Evolutionary conservation across 495 filamentous ascomycete species (phyloP), one percentile per base, ranked within the genome.

Genomic region (Penicillium manginii): DNA sequence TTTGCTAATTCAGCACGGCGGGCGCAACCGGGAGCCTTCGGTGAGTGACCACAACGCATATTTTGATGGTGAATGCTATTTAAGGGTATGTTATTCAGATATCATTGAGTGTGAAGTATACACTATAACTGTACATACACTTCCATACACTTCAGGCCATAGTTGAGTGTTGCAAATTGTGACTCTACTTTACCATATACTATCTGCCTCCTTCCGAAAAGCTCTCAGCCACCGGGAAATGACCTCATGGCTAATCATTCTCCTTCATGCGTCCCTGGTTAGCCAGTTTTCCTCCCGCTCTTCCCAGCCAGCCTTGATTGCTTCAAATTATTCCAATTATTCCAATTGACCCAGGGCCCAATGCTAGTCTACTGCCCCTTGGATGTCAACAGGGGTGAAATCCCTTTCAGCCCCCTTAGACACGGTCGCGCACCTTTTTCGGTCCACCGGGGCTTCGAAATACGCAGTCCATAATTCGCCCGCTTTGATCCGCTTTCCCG

Each of bases 1-100:
- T 4, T 4, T 21, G 71, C 68, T 75, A 70, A 75, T 78, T 77
- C 70, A 73, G 53, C 61, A n/a, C 18, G 6, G 69, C 75, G 75
- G 75, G 69, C 73, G 64, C 65, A 63, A 63, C 65, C 75, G 75
- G 75, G 64, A 49, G 18, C 23, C 47, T 35, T 67, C 65, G 62
- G 65, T 65, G 62, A 60, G 54, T 39, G 35, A 39, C 11, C 35
- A 39, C 11, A 39, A 39, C 15, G 35, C 26, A 29, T 29, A 29
- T 29, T 29, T 29, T n/a, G n/a, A 29, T 29, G 1, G 6, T 29
- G 4, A 29, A 29, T 29, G 3, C 26, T 29, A 29, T 29, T 29
- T 29, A 29, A 8, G 23, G 26, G 26, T 7, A 29, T 29, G 26
- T 1, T 29, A 8, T 26, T 26, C 23, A 26, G 3, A 26, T n/a